A percentile compares a stretch with the other conserved stretches of the same genome.
These are phyloP conservation scores for Pugionium cornutum DNA, from an alignment of 345 rosid genomes.

Conservation along the genomic window DNA sequence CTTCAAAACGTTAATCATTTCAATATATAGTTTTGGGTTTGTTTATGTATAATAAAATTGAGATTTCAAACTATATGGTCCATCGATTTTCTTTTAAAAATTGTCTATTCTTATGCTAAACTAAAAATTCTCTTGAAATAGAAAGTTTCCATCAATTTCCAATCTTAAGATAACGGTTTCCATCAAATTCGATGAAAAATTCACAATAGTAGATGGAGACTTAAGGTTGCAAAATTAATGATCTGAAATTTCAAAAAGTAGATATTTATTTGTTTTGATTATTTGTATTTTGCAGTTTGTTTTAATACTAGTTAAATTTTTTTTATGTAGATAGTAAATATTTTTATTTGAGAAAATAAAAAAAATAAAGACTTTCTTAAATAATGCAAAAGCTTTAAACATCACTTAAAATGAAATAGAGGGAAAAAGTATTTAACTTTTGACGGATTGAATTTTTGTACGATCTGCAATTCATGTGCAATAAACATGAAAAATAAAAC, in stretches of 20 bases:
- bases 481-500: no score
- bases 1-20: neutral
- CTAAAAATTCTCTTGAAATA: neutral
- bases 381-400: no score
- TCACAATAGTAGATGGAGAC: slow-evolving; percentile 5
- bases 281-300: no score
- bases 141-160: slow-evolving; percentile 12
- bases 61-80: neutral
- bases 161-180: neutral
- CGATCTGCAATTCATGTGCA: no score
- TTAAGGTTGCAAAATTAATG: slow-evolving; percentile 30
- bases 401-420: no score
- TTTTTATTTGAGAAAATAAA: no score
- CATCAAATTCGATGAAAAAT: slow-evolving; percentile 7
- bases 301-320: no score
- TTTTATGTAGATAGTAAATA: no score
- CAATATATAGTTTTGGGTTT: neutral
- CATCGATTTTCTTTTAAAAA: neutral
- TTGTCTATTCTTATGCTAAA: neutral
- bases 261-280: no score
- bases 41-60: neutral
- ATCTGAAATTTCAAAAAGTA: slow-evolving; percentile 25
- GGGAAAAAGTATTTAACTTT: no score
- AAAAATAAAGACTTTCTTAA: no score
- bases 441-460: no score